Percentiles rank a stretch among this genome's conserved stretches.
These are phyloP conservation scores for Populus pruinosa DNA, from an alignment of 345 rosid species.

Conservation along the genomic window DNA sequence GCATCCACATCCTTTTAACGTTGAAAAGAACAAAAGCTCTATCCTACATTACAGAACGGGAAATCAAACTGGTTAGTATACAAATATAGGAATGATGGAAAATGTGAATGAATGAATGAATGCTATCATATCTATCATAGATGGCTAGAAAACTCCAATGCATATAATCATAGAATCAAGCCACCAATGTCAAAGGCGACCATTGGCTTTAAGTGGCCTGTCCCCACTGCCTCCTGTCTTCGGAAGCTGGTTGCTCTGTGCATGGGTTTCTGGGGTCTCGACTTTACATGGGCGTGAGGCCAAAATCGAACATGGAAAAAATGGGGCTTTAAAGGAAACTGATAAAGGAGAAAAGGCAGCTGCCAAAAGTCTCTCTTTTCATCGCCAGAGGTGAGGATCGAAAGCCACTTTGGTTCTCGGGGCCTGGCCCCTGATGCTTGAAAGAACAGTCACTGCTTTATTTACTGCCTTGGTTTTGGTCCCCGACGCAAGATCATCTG, in stretches of 20 bases:
- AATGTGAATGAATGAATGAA: no score
- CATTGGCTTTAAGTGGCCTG: not conserved
- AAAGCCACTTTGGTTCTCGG: not conserved
- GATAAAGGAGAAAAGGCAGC: not conserved
- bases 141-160: not conserved
- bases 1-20: no score
- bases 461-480: not conserved
- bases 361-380: not conserved
- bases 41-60: no score
- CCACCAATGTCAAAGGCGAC: conserved; percentile 7
- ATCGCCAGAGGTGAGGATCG: not conserved
- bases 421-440: not conserved
- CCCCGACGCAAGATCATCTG: not conserved
- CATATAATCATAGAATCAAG: not conserved
- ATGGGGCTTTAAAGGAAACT: not conserved
- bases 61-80: not conserved
- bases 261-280: conserved; percentile 17
- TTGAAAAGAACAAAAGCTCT: no score
- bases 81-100: not conserved
- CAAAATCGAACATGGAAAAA: conserved; percentile 7
- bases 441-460: not conserved
- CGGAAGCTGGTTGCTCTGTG: not conserved
- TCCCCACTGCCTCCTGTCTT: conserved; percentile 9
- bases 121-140: not conserved
- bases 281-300: conserved; percentile 13